Conservation (phyloP, 2,329 filamentous ascomycete species). For the Aspergillus unguis region DNA sequence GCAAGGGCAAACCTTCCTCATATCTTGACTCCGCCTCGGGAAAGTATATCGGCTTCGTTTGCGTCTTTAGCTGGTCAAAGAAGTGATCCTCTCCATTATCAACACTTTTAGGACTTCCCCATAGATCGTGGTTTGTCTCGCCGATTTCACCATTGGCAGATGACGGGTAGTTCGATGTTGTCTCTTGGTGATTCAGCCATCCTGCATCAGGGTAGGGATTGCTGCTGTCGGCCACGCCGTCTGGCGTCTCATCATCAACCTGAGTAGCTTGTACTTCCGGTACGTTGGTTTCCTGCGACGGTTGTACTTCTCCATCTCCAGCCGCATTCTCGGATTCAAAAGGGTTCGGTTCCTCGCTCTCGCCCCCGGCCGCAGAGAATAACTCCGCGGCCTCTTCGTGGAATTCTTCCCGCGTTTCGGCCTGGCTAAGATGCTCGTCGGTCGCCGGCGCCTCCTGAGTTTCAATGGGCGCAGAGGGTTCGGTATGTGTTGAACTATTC, state of each 20-base stretch:
- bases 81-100: slow-evolving; percentile 53
- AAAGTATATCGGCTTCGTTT: slow-evolving; percentile 38
- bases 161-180: slow-evolving; percentile 2
- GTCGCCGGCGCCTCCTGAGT: neutral
- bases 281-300: neutral
- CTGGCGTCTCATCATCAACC: neutral
- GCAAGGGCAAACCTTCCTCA: slow-evolving; percentile 66
- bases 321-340: neutral
- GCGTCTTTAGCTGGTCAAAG: slow-evolving; percentile 52
- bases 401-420: slow-evolving; percentile 5
- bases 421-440: neutral
- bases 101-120: slow-evolving; percentile 48
- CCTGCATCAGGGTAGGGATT: neutral
- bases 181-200: slow-evolving; percentile 5
- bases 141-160: slow-evolving; percentile 13
- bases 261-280: slow-evolving; percentile 1
- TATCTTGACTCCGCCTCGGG: slow-evolving; percentile 57
- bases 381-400: slow-evolving; percentile 6
- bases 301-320: neutral
- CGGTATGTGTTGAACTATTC: neutral
- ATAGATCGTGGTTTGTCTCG: slow-evolving; percentile 24
- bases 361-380: neutral
- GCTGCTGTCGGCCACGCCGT: neutral
- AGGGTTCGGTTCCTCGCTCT: neutral
- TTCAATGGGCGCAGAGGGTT: neutral